Base-by-base conservation (phyloP, 164 flowering plant species). In the Vitis cinerea region DNA sequence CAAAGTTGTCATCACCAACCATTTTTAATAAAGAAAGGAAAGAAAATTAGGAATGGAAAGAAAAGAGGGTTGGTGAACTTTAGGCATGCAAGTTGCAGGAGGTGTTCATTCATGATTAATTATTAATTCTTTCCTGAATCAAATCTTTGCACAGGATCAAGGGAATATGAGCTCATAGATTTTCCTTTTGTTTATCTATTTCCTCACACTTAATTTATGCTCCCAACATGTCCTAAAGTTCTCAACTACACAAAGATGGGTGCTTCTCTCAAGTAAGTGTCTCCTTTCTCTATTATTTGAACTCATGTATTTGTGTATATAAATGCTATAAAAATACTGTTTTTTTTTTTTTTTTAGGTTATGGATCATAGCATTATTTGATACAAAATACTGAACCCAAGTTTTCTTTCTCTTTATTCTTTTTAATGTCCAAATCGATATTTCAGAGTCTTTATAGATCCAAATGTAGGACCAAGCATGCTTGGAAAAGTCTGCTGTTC, bases 151-250 rank as follows among this genome's bases (percentile, higher is more conserved):
- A 72, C 51, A 61, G 50, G 61, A 52, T 3, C 29, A 30, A 53
- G 53, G 48, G 61, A 48, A 55, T 67, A 61, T 62, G n/a, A 66
- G 14, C 44, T 59, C 65, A 67, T 53, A 67, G 55, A 63, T 67
- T 73, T 50, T 62, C 67, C 57, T 66, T 53, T 53, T 72, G n/a
- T 66, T 66, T 51, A 60, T 71, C 64, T 57, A 59, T 19, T 65
- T 58, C 51, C 56, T 50, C n/a, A 16, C 63, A 47, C 62, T 19
- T 71, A 56, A 12, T 53, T 48, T 68, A 49, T 59, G 63, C 71
- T 37, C 71, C 9, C 2, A 58, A 55, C 55, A 68, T 59, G 59
- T 68, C 71, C 55, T 19, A 44, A 55, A 63, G 3, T 62, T 3
- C 23, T 58, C 61, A 58, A 58, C n/a, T 14, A 12, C n/a, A 12